These are phyloP conservation scores for Venturiaceae sp. DNA, from an alignment of 2,329 filamentous ascomycete species.

Conservation along the genomic window DNA sequence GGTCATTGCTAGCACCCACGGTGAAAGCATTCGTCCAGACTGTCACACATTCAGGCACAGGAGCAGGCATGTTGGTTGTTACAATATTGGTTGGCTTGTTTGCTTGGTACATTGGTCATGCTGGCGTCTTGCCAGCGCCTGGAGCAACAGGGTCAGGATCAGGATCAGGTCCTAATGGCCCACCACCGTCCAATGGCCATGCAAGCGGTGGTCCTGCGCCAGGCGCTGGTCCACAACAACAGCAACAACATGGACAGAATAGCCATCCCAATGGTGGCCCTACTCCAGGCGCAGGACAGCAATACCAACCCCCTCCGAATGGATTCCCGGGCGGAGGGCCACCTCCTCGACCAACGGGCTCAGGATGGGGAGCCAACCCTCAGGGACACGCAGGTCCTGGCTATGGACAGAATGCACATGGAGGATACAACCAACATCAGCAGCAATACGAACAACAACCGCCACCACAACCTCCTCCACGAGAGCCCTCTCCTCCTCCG, in stretches of 20 bases:
- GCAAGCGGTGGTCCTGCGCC: conserved; percentile 5
- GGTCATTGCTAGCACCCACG: conserved; percentile 62
- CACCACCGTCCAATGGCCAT: conserved; percentile 3
- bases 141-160: background rate
- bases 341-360: background rate
- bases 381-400: background rate
- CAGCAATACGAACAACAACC: background rate
- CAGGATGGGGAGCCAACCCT: background rate
- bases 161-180: background rate
- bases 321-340: background rate
- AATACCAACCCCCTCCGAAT: background rate
- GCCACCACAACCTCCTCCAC: background rate
- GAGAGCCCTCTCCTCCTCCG: conserved; percentile 1
- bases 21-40: conserved; percentile 25
- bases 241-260: background rate
- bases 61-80: conserved; percentile 59
- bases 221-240: background rate
- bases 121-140: conserved; percentile 14
- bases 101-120: conserved; percentile 67
- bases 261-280: background rate
- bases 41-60: conserved; percentile 42
- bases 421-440: background rate
- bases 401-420: background rate
- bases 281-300: background rate
- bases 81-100: conserved; percentile 64